Evolutionary conservation across 352 stramenopile genomes (phyloP).

Genomic region (Pythium brassicae): DNA sequence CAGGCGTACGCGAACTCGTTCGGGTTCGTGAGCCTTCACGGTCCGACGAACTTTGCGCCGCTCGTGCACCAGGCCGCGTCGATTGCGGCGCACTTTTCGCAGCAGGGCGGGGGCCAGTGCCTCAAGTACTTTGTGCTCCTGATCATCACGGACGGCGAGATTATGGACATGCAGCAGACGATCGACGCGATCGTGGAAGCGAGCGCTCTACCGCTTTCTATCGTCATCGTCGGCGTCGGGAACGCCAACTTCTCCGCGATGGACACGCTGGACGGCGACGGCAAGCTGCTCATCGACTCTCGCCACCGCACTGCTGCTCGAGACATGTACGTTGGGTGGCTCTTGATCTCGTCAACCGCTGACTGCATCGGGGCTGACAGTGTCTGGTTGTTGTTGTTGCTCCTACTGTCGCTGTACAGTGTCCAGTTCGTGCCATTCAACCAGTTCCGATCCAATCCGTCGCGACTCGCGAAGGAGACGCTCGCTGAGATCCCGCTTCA

Average conservation of each 20-base stretch:
- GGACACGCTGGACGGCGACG: slow-evolving; percentile 55
- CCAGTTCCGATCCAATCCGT: slow-evolving; percentile 55
- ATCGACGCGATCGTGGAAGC: slow-evolving; percentile 66
- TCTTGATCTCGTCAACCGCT: background rate
- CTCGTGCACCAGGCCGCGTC: slow-evolving; percentile 59
- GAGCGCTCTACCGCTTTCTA: slow-evolving; percentile 63
- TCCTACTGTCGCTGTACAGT: slow-evolving; percentile 24
- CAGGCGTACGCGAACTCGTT: slow-evolving; percentile 61
- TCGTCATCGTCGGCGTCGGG: slow-evolving; percentile 81
- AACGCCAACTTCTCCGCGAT: slow-evolving; percentile 70
- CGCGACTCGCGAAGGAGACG: slow-evolving; percentile 62
- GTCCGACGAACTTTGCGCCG: slow-evolving; percentile 78
- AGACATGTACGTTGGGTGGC: slow-evolving; percentile 50
- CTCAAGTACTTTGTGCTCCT: slow-evolving; percentile 77
- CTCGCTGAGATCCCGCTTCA: slow-evolving; percentile 66
- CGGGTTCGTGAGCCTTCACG: slow-evolving; percentile 60
- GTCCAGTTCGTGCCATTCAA: slow-evolving; percentile 79
- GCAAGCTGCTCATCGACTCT: slow-evolving; percentile 46
- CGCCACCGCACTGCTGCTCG: slow-evolving; percentile 30
- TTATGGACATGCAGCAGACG: slow-evolving; percentile 78
- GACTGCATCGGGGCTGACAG: background rate
- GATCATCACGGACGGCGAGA: slow-evolving; percentile 69
- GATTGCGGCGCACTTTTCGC: slow-evolving; percentile 54
- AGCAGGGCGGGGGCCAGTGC: slow-evolving; percentile 22
- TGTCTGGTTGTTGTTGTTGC: background rate